Base-by-base conservation (phyloP, 441 rosid genomes). In the Gossypium davidsonii region DNA sequence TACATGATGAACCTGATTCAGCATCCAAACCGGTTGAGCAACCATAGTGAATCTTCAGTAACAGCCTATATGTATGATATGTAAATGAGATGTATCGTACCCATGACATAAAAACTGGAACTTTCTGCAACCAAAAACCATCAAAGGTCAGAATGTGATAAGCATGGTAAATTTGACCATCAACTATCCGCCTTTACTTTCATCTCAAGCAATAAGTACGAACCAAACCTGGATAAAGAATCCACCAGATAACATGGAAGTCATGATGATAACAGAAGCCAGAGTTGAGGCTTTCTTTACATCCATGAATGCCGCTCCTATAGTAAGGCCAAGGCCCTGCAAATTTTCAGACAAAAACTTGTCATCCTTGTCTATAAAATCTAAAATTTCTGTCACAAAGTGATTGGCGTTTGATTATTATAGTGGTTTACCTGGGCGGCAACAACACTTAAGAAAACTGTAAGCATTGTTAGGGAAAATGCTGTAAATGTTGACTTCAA, bases 271-370 rank as follows among this genome's bases (percentile, higher is more conserved):
- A 7, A 80, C 70, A 4, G 78, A 81, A 34, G 79, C 79, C 15
- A 77, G 18, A 11, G 76, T 81, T 37, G 81, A 70, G 18, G 81
- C 84, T 57, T 70, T 75, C 66, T 74, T 79, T 23, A 69, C 72
- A 73, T 81, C 83, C 83, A 81, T 66, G 61, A 81, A 62, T 37
- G 79, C 67, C 6, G 81, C 86, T 14, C 83, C 84, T 14, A 77
- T 61, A 5, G 76, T 48, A 21, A 73, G 81, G 48, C 83, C 84
- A 66, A 81, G 75, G 1, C 86, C 83, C 78, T 79, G 83, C 34
- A 12, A 6, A 17, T 0, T 48, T 49, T 1, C 31, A 28, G 11
- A 52, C 9, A 18, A 68, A 17, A 67, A 1, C 60, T 15, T 31
- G 48, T 68, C 60, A 11, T 21, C 7, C 10, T 28, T 1, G 9